phyloP scores from a whole-genome alignment of 1,139 yeast species.

The Chernovozyma sophiae-reginae region DNA sequence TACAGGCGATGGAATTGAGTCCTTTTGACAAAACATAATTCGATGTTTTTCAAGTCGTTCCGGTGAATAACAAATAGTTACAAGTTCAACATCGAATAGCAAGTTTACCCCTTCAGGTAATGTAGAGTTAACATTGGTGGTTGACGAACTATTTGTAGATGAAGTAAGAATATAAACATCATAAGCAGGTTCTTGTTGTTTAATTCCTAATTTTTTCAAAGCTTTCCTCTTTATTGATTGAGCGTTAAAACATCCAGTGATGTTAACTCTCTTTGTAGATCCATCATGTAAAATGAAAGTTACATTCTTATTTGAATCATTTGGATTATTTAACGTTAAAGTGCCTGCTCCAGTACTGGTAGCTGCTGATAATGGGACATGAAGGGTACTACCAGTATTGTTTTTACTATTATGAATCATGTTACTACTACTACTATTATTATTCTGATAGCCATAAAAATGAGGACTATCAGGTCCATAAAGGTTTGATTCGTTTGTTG shows the following conservation, averaged over 20 bases:
- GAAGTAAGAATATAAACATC: conserved; percentile 38
- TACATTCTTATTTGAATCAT: conserved; percentile 44
- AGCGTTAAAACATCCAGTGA: conserved; percentile 79
- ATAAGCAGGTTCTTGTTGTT: conserved; percentile 27
- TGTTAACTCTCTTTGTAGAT: conserved; percentile 64
- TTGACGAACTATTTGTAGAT: conserved; percentile 8
- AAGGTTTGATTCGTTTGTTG: neutral
- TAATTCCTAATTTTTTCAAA: conserved; percentile 55
- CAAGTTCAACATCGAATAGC: conserved; percentile 74
- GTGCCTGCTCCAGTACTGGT: neutral
- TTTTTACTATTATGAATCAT: neutral
- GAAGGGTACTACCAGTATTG: neutral
- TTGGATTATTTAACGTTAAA: conserved; percentile 6
- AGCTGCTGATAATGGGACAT: neutral
- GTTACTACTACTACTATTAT: neutral
- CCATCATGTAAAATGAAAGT: conserved; percentile 78
- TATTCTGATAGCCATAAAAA: conserved; percentile 1
- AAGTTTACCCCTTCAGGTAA: conserved; percentile 40
- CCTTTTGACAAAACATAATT: conserved; percentile 63
- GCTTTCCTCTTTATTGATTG: conserved; percentile 72
- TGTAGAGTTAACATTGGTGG: conserved; percentile 27
- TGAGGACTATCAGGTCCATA: neutral
- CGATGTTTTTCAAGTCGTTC: conserved; percentile 71
- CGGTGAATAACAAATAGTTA: conserved; percentile 74
- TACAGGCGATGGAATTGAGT: conserved; percentile 59